A percentile compares a stretch with the other conserved stretches of the same genome.
Conservation (phyloP, 805 yeast species). For the Nakazawaea siamensis region DNA sequence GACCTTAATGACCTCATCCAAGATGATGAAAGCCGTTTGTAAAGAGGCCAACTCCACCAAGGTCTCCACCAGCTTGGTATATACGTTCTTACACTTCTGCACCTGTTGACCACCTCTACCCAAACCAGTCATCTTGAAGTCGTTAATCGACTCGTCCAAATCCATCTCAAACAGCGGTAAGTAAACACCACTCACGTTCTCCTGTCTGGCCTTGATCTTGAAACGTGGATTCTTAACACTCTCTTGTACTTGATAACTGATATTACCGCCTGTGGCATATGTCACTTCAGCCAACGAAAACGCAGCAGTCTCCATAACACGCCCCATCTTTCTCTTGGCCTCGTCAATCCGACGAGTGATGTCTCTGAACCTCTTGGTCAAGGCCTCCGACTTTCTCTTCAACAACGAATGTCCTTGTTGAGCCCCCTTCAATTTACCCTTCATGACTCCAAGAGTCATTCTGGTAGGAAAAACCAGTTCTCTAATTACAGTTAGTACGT, state of each 20-base stretch:
- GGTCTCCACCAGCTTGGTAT: slow-evolving; percentile 95
- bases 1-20: slow-evolving; percentile 96
- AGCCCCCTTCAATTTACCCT: slow-evolving; percentile 93
- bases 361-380: slow-evolving; percentile 93
- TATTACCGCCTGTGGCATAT: slow-evolving; percentile 95
- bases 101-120: slow-evolving; percentile 99
- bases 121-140: slow-evolving; percentile 91
- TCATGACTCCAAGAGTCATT: slow-evolving; percentile 94
- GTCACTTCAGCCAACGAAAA: slow-evolving; percentile 95
- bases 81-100: slow-evolving; percentile 86
- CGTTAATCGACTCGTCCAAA: slow-evolving; percentile 79
- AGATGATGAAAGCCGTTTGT: slow-evolving; percentile 92
- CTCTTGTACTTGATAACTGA: slow-evolving; percentile 93
- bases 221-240: slow-evolving; percentile 86
- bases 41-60: slow-evolving; percentile 91
- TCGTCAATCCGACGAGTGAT: slow-evolving; percentile 91
- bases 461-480: slow-evolving; percentile 97
- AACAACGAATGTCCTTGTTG: slow-evolving; percentile 90
- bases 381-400: slow-evolving; percentile 94
- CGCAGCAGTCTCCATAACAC: slow-evolving; percentile 97
- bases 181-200: slow-evolving; percentile 92
- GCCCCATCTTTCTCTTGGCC: slow-evolving; percentile 94
- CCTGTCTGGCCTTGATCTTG: slow-evolving; percentile 86
- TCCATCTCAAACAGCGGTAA: slow-evolving; percentile 88
- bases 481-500: slow-evolving; percentile 30